Evolutionary conservation across 495 filamentous ascomycete species (phyloP).

Genomic region (Achaetomiella virescens): DNA sequence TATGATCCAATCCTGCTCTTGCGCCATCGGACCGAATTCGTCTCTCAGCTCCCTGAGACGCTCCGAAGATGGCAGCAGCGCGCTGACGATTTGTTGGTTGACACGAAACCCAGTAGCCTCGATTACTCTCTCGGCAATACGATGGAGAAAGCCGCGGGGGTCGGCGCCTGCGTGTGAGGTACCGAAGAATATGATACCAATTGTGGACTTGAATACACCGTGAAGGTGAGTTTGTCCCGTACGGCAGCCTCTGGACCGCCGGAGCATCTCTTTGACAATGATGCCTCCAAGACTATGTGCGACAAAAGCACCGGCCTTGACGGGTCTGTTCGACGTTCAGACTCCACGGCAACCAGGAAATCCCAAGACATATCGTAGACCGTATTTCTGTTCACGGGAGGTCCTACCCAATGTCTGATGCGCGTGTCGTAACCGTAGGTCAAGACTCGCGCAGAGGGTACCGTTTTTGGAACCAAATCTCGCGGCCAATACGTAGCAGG

Average conservation of each 20-base stretch:
- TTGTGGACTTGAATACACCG: conserved; percentile 29
- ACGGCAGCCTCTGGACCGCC: conserved; percentile 18
- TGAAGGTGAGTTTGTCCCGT: conserved; percentile 18
- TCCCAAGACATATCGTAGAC: conserved; percentile 34
- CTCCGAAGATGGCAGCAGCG: conserved; percentile 28
- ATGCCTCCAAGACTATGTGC: conserved; percentile 50
- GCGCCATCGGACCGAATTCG: conserved; percentile 26
- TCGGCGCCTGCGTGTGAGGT: conserved; percentile 38
- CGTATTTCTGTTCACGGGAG: conserved; percentile 22
- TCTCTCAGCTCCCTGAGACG: conserved; percentile 28
- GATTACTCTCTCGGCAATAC: conserved; percentile 12
- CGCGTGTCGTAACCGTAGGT: conserved; percentile 48
- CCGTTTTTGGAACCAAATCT: conserved; percentile 39
- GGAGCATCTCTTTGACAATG: conserved; percentile 41
- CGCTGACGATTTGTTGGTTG: conserved; percentile 20
- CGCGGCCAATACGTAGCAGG: conserved; percentile 37
- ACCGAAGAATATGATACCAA: conserved; percentile 38
- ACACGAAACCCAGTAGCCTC: conserved; percentile 24
- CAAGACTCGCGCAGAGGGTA: conserved; percentile 41
- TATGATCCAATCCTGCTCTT: conserved; percentile 25
- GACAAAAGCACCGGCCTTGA: conserved; percentile 40
- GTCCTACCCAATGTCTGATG: conserved; percentile 25
- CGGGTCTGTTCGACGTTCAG: conserved; percentile 19
- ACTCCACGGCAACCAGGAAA: conserved; percentile 32
- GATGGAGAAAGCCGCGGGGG: conserved; percentile 17